These are phyloP conservation scores for Sugiyamaella americana DNA, from an alignment of 805 yeast genomes.

Conservation along the genomic window DNA sequence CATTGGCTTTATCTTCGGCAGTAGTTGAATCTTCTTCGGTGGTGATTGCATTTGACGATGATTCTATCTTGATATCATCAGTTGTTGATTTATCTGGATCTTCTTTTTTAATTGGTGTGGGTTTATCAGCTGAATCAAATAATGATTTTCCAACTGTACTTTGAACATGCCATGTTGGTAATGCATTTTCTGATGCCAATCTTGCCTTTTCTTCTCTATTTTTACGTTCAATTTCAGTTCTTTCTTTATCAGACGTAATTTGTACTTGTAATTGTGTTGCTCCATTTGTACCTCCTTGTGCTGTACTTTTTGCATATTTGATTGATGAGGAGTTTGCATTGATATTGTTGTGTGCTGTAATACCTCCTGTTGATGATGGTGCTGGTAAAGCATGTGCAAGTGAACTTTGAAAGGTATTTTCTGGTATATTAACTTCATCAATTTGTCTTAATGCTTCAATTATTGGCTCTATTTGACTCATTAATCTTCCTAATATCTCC, in stretches of 20 bases:
- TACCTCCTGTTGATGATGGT: slow-evolving; percentile 6
- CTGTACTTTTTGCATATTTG: slow-evolving; percentile 30
- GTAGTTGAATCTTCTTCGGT: not conserved
- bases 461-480: slow-evolving; percentile 86
- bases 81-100: slow-evolving; percentile 2
- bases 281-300: slow-evolving; percentile 24
- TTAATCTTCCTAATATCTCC: slow-evolving; percentile 70
- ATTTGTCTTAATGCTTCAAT: slow-evolving; percentile 76
- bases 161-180: slow-evolving; percentile 94
- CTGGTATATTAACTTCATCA: slow-evolving; percentile 73
- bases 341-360: slow-evolving; percentile 24
- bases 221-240: slow-evolving; percentile 62
- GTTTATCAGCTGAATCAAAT: slow-evolving; percentile 18
- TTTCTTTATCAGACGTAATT: slow-evolving; percentile 81
- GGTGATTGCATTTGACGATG: not conserved
- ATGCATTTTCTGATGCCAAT: slow-evolving; percentile 80
- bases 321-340: slow-evolving; percentile 23
- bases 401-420: slow-evolving; percentile 83
- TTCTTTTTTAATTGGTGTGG: slow-evolving; percentile 18
- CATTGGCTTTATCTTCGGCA: slow-evolving; percentile 56
- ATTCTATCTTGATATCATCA: not conserved
- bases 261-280: slow-evolving; percentile 84
- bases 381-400: slow-evolving; percentile 81
- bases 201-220: slow-evolving; percentile 61
- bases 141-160: slow-evolving; percentile 76